Base-by-base conservation (phyloP, 768 basidiomycete species). In the Rhodotorula kratochvilovae region DNA sequence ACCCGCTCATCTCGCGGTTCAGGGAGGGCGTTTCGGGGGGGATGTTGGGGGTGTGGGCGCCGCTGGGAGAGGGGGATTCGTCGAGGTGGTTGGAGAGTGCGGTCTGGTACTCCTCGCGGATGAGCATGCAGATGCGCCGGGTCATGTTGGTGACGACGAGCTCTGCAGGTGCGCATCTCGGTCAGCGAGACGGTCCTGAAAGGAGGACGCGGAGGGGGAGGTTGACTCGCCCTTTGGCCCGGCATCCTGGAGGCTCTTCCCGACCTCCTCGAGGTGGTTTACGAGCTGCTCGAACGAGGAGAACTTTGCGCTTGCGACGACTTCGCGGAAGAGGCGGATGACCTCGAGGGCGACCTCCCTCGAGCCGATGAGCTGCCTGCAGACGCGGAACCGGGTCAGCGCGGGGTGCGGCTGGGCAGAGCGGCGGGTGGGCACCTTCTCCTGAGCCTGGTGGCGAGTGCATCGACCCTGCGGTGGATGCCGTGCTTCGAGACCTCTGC, bases 131-230 rank as follows among this genome's bases (percentile, higher is more conserved):
- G 33, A 97, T 88, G 78, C 92, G 92, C 50, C 93, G 87, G 51
- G 94, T 89, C 31, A 94, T 94, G 79, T 98, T 98, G 33, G 92
- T 92, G 46, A 96, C 89, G 56, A 92, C 90, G 78, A 94, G 89
- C 79, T 99, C 96, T 97, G 81, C 64, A 29, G n/a, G n/a, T 10
- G 11, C 29, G 51, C 23, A 17, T n/a, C n/a, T n/a, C n/a, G n/a
- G n/a, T n/a, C n/a, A n/a, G n/a, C n/a, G n/a, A n/a, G n/a, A n/a
- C n/a, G n/a, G n/a, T n/a, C n/a, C n/a, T n/a, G n/a, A n/a, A n/a
- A n/a, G n/a, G 43, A 48, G 48, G 31, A 19, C 21, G 31, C 12
- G 36, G 59, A 36, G 39, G 62, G 48, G 21, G 10, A 45, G 5
- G 43, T 10, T 8, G 39, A 42, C 55, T 65, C 68, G 93, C 95